Evolutionary conservation across 371 early-diverging fungal species (phyloP).

Genomic region (Fennellomyces sp.): DNA sequence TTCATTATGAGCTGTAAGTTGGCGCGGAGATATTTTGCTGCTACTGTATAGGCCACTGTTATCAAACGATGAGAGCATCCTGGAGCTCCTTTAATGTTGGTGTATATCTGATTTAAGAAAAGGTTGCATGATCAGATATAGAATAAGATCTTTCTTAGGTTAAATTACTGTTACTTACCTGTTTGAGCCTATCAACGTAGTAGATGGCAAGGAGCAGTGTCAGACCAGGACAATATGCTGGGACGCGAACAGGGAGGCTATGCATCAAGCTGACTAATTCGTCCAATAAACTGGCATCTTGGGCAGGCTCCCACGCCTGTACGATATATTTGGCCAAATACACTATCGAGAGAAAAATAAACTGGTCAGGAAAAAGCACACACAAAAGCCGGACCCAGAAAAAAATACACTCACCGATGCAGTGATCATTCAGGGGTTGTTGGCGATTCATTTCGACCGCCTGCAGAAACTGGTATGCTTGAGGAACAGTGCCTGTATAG

Average conservation of each 20-base stretch:
- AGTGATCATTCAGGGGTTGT: constrained; percentile 1
- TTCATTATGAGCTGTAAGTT: constrained; percentile 4
- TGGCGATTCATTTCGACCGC: constrained; percentile 2
- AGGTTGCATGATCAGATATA: background rate
- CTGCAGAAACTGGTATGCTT: constrained; percentile 2
- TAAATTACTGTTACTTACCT: background rate
- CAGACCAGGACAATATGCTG: constrained; percentile 5
- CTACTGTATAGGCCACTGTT: constrained; percentile 9
- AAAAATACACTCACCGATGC: background rate
- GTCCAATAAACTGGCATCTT: background rate
- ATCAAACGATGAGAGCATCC: constrained; percentile 7
- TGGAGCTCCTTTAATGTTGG: background rate
- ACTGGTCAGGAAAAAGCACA: background rate
- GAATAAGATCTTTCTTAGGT: background rate
- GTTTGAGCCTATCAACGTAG: constrained; percentile 5
- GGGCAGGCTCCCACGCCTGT: background rate
- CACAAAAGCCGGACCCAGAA: background rate
- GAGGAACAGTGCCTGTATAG: background rate
- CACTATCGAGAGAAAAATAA: background rate
- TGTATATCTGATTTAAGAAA: background rate
- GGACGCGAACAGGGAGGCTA: background rate
- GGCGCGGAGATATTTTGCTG: constrained; percentile 8
- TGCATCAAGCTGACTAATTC: background rate
- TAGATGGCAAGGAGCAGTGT: constrained; percentile 3
- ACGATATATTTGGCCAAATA: constrained; percentile 4